Base-by-base conservation (phyloP, 306 rosid genomes). In the Cicer arietinum region DNA sequence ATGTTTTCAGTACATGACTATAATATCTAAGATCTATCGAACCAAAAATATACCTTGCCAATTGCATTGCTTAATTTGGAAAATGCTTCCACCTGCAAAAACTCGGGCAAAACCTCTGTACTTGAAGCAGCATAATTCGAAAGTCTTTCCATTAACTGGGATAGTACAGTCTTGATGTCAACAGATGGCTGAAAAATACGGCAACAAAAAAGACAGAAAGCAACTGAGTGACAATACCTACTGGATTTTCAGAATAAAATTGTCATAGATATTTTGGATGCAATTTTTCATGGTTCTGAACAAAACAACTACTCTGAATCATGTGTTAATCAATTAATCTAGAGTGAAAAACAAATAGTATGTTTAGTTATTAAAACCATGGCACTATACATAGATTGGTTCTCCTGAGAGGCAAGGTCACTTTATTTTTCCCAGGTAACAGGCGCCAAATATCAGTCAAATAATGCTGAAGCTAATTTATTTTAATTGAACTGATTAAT, bases 31-130 rank as follows among this genome's bases (percentile, higher is more conserved):
- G 46, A 77, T 56, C 83, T 50, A 10, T 70, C n/a, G 9, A 54
- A 39, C 7, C 1, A 46, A 62, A 13, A 25, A 17, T 35, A 51
- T 39, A 95, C 99, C 99, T 90, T 92, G 83, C 98, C 93, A 68
- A 95, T 95, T 71, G 97, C 94, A 82, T 79, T 88, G 89, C 95
- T 92, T 83, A 95, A 88, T 87, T 92, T 95, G 42, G 98, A 88
- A 89, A 95, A 95, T 51, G 99, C 99, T 88, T 95, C 98, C 66
- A 95, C 99, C 89, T 92, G 98, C 85, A 95, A 88, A 76, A 95
- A 92, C 83, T 95, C 99, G 13, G 99, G 99, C 76, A 95, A 79
- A 78, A 92, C 97, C 87, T 95, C 99, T 16, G 89, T 56, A 82
- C 98, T 95, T 75, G 99, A 95, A 62, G 98, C 97, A 71, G 99